Base-by-base conservation (phyloP, 1,284 basidiomycete genomes). In the Crucibulum parvulum region DNA sequence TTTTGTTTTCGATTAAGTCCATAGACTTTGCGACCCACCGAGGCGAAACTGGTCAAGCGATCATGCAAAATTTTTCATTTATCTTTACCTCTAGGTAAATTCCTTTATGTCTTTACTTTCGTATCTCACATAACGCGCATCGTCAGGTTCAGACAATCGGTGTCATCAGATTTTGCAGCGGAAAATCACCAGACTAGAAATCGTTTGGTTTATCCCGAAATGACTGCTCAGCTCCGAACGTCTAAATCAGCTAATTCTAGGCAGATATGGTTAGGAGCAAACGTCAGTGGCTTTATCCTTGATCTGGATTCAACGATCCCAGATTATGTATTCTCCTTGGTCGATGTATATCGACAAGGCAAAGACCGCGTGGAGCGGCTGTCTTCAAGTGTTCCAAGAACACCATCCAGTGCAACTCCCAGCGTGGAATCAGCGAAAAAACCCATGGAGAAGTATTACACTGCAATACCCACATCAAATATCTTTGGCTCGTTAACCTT, bases 281-380 rank as follows among this genome's bases (percentile, higher is more conserved):
- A 85, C 52, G 92, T 97, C 60, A 93, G 88, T 63, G 95, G 95
- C 34, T 96, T 97, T 74, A 84, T 94, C 56, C 80, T 97, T 38
- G 90, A 95, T 63, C 80, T 98, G 15, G 93, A 96, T 67, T 91
- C 95, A 0, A 85, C 86, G 34, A 90, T 97, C 55, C 87, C 93
- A 3, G 88, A 90, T 62, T 92, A 89, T 65, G 78, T 95, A 6
- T 94, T 91, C 72, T 89, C 92, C 34, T 78, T 97, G 13, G 82
- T 94, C 41, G 93, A 95, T 64, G 92, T 97, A 35, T 97, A 96
- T 75, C 86, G 86, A 52, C 86, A 87, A 69, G 95, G 95, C 16
- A 91, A 90, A 75, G 89, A 90, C 59, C 85, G 92, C 4, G 84
- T 97, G 51, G 86, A 87, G 38, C 84, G 84, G 31, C 77, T 96